These are phyloP conservation scores for Borovskyia barvae DNA, from an alignment of 208 protist genomes.

Conservation along the genomic window DNA sequence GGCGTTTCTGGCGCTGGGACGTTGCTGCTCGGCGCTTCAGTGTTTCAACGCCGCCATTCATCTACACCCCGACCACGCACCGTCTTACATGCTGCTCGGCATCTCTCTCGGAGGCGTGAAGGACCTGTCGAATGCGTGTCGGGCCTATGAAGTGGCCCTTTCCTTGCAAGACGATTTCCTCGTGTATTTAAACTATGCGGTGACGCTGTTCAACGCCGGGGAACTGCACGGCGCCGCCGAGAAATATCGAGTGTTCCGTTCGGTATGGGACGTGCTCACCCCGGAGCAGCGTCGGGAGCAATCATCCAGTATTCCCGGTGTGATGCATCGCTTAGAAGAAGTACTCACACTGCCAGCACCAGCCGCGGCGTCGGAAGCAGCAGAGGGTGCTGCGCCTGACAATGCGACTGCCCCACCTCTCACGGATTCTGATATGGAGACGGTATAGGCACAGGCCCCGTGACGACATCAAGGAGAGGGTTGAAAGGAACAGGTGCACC, in stretches of 20 bases:
- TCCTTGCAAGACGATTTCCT: conserved; percentile 82
- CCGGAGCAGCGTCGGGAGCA: conserved; percentile 32
- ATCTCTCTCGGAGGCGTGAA: conserved; percentile 93
- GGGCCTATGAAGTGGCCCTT: conserved; percentile 91
- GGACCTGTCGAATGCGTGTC: conserved; percentile 93
- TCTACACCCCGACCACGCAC: conserved; percentile 75
- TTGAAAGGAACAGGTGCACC: too few species aligned
- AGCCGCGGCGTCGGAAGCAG: background rate
- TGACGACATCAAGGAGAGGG: too few species aligned
- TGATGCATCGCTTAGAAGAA: conserved; percentile 22
- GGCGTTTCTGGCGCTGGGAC: conserved; percentile 86
- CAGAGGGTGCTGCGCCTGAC: background rate
- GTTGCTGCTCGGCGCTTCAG: conserved; percentile 95
- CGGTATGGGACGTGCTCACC: conserved; percentile 31
- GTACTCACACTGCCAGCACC: background rate
- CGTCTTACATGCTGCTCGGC: conserved; percentile 93
- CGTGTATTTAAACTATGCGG: conserved; percentile 91
- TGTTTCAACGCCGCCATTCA: conserved; percentile 92
- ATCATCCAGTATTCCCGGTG: conserved; percentile 25
- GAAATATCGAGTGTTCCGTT: conserved; percentile 54
- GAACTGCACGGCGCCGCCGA: conserved; percentile 28
- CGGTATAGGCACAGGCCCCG: too few species aligned
- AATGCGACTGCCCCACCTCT: too few species aligned
- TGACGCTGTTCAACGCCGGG: conserved; percentile 80
- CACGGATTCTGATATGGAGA: too few species aligned